These are phyloP conservation scores for Saxispiralis lemnorum DNA, from an alignment of 495 filamentous ascomycete species.

Conservation along the genomic window DNA sequence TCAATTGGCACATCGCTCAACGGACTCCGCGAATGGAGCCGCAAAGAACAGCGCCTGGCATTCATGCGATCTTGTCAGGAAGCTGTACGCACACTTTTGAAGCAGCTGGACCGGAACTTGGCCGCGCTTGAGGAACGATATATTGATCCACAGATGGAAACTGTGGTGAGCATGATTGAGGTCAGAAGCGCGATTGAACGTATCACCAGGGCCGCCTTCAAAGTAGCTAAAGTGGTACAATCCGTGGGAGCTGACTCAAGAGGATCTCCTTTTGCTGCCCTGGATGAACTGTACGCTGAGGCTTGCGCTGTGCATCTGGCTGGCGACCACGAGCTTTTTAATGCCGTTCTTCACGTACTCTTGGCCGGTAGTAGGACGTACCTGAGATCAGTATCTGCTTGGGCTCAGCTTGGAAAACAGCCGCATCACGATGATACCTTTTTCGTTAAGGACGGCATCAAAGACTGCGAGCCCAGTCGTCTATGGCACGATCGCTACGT, in stretches of 20 bases:
- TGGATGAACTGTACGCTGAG: constrained; percentile 58
- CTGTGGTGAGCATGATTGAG: constrained; percentile 39
- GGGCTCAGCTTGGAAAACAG: constrained; percentile 72
- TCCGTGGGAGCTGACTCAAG: not conserved
- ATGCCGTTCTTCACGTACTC: constrained; percentile 48
- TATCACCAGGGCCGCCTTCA: constrained; percentile 16
- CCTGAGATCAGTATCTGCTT: constrained; percentile 54
- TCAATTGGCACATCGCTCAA: constrained; percentile 31
- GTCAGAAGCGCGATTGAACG: constrained; percentile 41
- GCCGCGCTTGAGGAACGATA: constrained; percentile 30
- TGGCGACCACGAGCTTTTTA: constrained; percentile 41
- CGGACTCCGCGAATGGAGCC: constrained; percentile 30
- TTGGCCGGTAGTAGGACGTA: constrained; percentile 73
- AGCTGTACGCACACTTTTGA: constrained; percentile 28
- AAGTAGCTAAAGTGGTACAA: constrained; percentile 3
- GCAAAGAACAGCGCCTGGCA: constrained; percentile 24
- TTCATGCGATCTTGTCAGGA: constrained; percentile 40
- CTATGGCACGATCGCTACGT: constrained; percentile 65
- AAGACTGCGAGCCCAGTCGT: constrained; percentile 40
- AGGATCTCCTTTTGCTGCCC: constrained; percentile 33
- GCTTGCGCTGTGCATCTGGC: constrained; percentile 51
- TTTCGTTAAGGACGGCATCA: constrained; percentile 46
- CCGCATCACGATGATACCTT: constrained; percentile 37
- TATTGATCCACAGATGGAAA: constrained; percentile 20
- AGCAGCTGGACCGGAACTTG: constrained; percentile 28